Evolutionary conservation across 805 yeast species (phyloP).

Genomic region (Candida corydali): DNA sequence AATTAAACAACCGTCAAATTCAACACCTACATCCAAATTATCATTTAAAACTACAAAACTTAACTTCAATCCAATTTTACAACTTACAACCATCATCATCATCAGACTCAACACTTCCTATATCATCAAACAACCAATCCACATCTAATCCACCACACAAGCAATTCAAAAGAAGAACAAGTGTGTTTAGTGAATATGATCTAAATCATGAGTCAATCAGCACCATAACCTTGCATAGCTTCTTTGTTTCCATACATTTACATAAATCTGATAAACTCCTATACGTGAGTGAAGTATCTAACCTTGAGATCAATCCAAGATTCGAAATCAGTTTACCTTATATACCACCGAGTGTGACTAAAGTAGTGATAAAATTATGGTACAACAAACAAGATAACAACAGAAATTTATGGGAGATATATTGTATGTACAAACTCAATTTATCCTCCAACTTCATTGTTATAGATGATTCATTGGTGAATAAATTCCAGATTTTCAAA

Average conservation of each 20-base stretch:
- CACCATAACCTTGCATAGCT: neutral
- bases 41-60: constrained; percentile 2
- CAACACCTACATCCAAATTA: too few relatives aligned
- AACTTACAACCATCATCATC: neutral
- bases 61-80: constrained; percentile 5
- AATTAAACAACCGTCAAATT: too few relatives aligned
- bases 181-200: neutral
- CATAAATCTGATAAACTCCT: constrained; percentile 3
- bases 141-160: constrained; percentile 5
- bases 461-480: constrained; percentile 4
- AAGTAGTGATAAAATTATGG: constrained; percentile 2
- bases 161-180: constrained; percentile 2
- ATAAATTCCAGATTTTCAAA: constrained; percentile 9
- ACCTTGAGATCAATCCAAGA: constrained; percentile 8
- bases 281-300: constrained; percentile 6
- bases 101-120: too few relatives aligned
- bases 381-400: neutral
- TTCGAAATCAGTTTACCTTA: constrained; percentile 5
- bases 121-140: neutral
- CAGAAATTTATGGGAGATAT: constrained; percentile 16
- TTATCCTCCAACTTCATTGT: constrained; percentile 13
- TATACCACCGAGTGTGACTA: constrained; percentile 3
- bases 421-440: constrained; percentile 14
- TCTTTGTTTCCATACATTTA: constrained; percentile 5
- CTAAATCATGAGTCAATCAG: neutral